Conservation (phyloP, 2,329 filamentous ascomycete species). For the Colletotrichum australisinense region DNA sequence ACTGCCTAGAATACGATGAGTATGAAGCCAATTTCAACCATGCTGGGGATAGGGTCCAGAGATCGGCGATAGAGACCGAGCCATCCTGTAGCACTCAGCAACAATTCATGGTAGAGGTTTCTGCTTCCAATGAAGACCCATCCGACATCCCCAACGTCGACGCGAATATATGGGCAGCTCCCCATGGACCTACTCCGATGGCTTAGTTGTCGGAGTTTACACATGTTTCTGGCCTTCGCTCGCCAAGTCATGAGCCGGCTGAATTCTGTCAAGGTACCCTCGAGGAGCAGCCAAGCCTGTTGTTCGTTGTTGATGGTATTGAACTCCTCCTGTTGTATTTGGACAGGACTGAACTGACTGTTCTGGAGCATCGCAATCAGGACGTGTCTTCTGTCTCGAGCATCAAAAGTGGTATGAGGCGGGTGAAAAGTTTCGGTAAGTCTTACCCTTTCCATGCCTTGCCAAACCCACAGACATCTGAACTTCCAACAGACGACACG, state of each 20-base stretch:
- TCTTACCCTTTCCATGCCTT: neutral
- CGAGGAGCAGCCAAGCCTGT: neutral
- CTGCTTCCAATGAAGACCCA: neutral
- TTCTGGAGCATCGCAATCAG: neutral
- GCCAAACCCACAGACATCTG: neutral
- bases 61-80: too few species aligned
- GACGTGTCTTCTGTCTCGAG: neutral
- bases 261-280: neutral
- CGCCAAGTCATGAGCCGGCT: neutral
- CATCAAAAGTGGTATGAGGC: neutral
- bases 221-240: neutral
- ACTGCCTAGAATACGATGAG: too few species aligned
- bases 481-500: neutral
- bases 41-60: too few species aligned
- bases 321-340: too few species aligned
- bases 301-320: neutral
- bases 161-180: fast-evolving
- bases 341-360: neutral
- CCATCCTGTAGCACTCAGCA: neutral
- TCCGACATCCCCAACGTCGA: fast-evolving
- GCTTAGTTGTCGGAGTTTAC: slow-evolving; percentile 3
- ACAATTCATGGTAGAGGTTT: neutral
- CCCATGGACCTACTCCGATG: neutral
- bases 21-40: too few species aligned
- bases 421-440: neutral